Evolutionary conservation across 169 alveolate species (phyloP), one percentile per base, ranked within the genome.

Genomic region (Plasmodium vivax): DNA sequence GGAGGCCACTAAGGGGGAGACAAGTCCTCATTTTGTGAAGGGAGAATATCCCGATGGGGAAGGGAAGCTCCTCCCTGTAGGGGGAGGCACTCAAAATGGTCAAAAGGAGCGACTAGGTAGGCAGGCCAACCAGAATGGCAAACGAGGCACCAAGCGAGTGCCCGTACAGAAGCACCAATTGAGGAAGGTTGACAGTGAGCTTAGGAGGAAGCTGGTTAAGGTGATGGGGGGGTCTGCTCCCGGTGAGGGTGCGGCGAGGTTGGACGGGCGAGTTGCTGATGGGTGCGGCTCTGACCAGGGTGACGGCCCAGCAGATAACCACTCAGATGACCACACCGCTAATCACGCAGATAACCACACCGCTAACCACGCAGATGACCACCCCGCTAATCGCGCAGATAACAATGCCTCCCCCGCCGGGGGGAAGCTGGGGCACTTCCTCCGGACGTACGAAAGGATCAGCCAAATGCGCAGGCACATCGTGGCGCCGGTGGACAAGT

Each of bases 401-500:
- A n/a, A n/a, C n/a, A n/a, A 23, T 23, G 0, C 27, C 58, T 47
- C 1, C n/a, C 58, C 58, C 58, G n/a, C 58, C 1, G 58, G 5
- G n/a, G 58, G 58, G 58, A 47, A 47, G 58, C 58, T 47, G 43
- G 74, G 10, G 58, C 84, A 74, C 34, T 85, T 85, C 71, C 43
- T 75, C n/a, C 19, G 41, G 36, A 75, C 87, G 38, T 91, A 91
- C 30, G 38, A 83, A 16, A 83, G 74, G 82, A 79, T 91, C 58
- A 83, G 77, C 80, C 80, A 91, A 79, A 91, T 91, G 95, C 32
- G 95, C 34, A 34, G 79, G 62, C 34, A 91, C 41, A 91, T 83
- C 6, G 58, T 47, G 54, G 98, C 98, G 0, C 98, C 98, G 38
- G 98, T 96, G 30, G 98, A 96, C 83, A 82, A 93, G 41, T 93